Evolutionary conservation across 2,329 filamentous ascomycete genomes (phyloP).

Genomic region (Colletotrichum orchidophilum): DNA sequence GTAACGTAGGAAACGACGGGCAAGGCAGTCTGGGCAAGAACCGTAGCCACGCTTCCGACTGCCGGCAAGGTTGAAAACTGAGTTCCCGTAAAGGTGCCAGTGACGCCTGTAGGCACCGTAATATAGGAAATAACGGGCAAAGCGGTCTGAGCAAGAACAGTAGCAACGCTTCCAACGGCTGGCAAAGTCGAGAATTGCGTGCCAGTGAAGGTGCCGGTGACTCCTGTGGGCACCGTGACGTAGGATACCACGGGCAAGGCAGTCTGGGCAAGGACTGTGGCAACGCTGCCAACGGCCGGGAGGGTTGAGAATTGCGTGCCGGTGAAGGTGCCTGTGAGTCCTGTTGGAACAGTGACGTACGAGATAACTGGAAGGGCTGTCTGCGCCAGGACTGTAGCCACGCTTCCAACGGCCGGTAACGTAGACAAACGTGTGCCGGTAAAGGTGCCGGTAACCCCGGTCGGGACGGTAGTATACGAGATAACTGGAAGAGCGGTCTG

Average conservation of each 20-base stretch:
- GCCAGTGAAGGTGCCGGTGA: conserved; percentile 2
- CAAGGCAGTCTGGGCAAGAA: not conserved
- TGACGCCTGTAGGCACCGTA: not conserved
- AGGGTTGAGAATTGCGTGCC: conserved; percentile 1
- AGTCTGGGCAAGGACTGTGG: not conserved
- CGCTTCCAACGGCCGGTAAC: not conserved
- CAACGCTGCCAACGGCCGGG: not conserved
- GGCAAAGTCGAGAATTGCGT: not conserved
- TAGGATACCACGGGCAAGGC: not conserved
- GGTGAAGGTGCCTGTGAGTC: not conserved
- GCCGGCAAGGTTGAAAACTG: not conserved
- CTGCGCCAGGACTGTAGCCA: not conserved
- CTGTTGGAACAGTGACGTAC: not conserved
- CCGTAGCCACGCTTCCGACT: not conserved
- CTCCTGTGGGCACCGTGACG: not conserved
- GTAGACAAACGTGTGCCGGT: not conserved
- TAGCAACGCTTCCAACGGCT: not conserved
- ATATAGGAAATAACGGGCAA: not conserved
- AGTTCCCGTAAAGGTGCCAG: not conserved
- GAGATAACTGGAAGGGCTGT: not conserved
- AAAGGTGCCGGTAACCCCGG: not conserved
- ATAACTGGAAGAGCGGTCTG: not conserved
- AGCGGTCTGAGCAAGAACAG: not conserved
- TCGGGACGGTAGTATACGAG: not conserved
- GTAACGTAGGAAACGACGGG: not conserved